Evolutionary conservation across 2,329 filamentous ascomycete genomes (phyloP), one percentile per base, ranked within the genome.

Genomic region (Gaeumannomyces sp.): DNA sequence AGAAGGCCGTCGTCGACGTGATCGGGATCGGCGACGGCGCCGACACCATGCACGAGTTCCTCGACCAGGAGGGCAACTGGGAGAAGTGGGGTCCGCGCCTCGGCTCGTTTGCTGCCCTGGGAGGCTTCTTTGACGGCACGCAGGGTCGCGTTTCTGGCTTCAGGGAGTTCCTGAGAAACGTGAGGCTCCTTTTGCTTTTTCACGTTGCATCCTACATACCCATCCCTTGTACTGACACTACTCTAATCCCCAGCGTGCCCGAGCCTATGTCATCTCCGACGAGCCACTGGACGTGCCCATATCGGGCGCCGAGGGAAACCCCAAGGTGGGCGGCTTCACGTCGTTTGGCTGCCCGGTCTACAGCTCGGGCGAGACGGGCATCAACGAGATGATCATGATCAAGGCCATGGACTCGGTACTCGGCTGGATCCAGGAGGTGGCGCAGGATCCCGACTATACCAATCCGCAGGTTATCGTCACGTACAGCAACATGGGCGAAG

Each of bases 11-110:
- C 59, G 72, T 96, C 27, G 87, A 93, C 71, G 73, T 97, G 38
- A 80, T 97, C 61, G 91, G 85, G 1, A 77, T 95, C 22, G 87
- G 89, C 1, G 86, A 90, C 64, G 87, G 87, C 4, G 87, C 86
- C 0, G 81, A 87, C 38, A 76, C 80, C 1, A 78, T 86, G 0
- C 75, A 88, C 33, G 71, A 76, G 19, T 88, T 89, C 67, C 78
- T 95, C 13, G 81, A 87, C 50, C 69, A 80, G 3, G 72, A 84
- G 13, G 79, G 78, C 73, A 81, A 78, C 72, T 89, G 84, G 81
- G 66, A 68, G 3, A 71, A 64, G 25, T 80, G 82, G 76, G 76
- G 77, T 0, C 60, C 61, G 0, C 76, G 77, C 28, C 69, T 89
- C 63, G 77, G 76, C 58, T 78, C 81, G 3, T 75, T 88, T 67